A percentile compares a stretch with the other conserved stretches of the same genome.
These are phyloP conservation scores for Pseudomassariella vexata DNA, from an alignment of 2,329 filamentous ascomycete species.

Conservation along the genomic window DNA sequence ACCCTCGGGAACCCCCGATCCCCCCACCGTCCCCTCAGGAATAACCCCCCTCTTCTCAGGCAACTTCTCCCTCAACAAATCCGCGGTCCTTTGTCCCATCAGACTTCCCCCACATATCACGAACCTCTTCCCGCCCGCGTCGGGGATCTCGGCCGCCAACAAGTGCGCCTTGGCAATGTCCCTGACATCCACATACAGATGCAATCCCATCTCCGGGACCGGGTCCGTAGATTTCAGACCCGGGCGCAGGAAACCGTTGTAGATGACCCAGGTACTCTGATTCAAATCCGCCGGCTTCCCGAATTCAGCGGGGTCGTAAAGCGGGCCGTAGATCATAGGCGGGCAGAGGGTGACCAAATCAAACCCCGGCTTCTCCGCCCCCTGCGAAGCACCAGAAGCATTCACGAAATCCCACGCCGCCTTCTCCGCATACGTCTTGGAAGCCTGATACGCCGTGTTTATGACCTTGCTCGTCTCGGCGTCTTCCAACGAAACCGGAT, in stretches of 20 bases:
- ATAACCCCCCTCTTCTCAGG: constrained; percentile 14
- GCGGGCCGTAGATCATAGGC: constrained; percentile 41
- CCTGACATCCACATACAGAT: constrained; percentile 22
- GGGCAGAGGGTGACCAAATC: constrained; percentile 41
- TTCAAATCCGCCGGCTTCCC: constrained; percentile 10
- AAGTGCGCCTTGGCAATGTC: constrained; percentile 20
- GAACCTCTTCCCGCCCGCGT: constrained; percentile 19
- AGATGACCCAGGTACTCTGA: constrained; percentile 8
- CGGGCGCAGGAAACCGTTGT: constrained; percentile 7
- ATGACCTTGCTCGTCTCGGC: constrained; percentile 8
- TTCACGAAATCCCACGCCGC: constrained; percentile 47
- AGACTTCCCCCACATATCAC: constrained; percentile 13
- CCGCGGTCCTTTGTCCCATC: constrained; percentile 13
- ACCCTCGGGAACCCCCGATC: constrained; percentile 12
- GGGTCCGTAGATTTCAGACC: constrained; percentile 10
- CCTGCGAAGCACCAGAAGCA: no score
- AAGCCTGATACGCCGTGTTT: constrained; percentile 22
- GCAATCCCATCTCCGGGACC: constrained; percentile 12
- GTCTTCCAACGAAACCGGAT: constrained; percentile 14
- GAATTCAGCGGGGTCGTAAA: constrained; percentile 11
- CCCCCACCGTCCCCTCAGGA: constrained; percentile 11
- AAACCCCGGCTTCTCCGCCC: constrained; percentile 45
- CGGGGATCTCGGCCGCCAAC: constrained; percentile 13
- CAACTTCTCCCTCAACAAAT: constrained; percentile 12
- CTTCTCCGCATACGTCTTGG: constrained; percentile 33